These are phyloP conservation scores for Peronosclerospora sorghi DNA, from an alignment of 352 stramenopile genomes.

Conservation along the genomic window DNA sequence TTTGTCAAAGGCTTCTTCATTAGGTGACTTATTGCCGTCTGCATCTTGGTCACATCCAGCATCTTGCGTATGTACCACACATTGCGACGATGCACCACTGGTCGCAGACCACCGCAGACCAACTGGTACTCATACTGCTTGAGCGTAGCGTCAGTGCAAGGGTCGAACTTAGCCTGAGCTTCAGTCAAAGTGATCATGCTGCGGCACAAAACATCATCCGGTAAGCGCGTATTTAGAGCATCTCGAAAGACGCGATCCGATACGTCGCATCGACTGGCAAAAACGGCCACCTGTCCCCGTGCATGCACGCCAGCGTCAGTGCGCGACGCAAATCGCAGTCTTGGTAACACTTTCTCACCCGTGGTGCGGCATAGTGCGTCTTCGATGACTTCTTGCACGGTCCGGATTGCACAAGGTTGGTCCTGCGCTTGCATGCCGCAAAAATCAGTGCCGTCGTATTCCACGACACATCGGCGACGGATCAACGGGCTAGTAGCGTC, in stretches of 20 bases:
- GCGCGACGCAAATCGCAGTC: conserved; percentile 80
- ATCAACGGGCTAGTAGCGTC: conserved; percentile 8
- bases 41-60: conserved; percentile 49
- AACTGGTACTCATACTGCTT: conserved; percentile 69
- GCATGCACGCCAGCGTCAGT: conserved; percentile 91
- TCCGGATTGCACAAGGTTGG: conserved; percentile 30
- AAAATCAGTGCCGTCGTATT: conserved; percentile 74
- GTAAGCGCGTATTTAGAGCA: conserved; percentile 65
- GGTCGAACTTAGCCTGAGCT: conserved; percentile 30
- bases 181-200: conserved; percentile 16
- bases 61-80: conserved; percentile 51
- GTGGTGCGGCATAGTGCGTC: conserved; percentile 59
- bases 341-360: conserved; percentile 36
- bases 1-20: conserved; percentile 21
- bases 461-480: conserved; percentile 32
- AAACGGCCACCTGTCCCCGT: conserved; percentile 83
- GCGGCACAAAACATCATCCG: conserved; percentile 44
- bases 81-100: conserved; percentile 32
- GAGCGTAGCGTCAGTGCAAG: conserved; percentile 28
- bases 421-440: conserved; percentile 77
- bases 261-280: conserved; percentile 56
- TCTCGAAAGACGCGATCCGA: conserved; percentile 39
- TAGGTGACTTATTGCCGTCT: conserved; percentile 23
- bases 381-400: conserved; percentile 66
- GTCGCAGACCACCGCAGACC: conserved; percentile 35